Evolutionary conservation across 805 yeast genomes (phyloP).

Genomic region (Spathaspora boniae): DNA sequence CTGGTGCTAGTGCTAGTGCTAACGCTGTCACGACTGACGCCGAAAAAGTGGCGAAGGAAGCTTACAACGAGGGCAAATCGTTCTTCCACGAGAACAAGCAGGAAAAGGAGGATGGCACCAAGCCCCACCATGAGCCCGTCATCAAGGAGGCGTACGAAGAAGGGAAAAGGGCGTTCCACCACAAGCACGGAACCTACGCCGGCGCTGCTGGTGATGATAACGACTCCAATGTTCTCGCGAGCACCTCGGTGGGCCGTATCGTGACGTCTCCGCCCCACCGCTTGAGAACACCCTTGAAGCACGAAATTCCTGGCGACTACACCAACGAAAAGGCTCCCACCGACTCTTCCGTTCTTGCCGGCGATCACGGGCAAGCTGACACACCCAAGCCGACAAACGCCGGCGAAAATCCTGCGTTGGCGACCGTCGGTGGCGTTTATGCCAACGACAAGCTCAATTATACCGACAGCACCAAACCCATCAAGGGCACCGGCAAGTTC

Average conservation of each 20-base stretch:
- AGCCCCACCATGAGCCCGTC: not conserved
- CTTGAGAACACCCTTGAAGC: slow-evolving; percentile 21
- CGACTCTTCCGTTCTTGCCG: slow-evolving; percentile 18
- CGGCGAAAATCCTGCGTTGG: not conserved
- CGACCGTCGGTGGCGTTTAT: slow-evolving; percentile 9
- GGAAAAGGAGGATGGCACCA: no score
- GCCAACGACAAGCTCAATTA: slow-evolving; percentile 25
- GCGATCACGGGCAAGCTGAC: not conserved
- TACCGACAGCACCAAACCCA: slow-evolving; percentile 25
- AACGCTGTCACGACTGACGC: no score
- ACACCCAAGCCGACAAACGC: no score
- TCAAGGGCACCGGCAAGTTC: slow-evolving; percentile 28
- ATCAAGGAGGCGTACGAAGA: slow-evolving; percentile 2
- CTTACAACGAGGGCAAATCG: no score
- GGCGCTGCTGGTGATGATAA: slow-evolving; percentile 4
- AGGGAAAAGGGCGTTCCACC: slow-evolving; percentile 5
- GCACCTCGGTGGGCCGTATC: slow-evolving; percentile 23
- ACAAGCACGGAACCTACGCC: slow-evolving; percentile 4
- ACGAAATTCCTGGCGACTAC: slow-evolving; percentile 29
- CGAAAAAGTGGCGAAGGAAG: no score
- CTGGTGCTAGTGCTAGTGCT: no score
- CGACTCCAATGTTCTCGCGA: slow-evolving; percentile 2
- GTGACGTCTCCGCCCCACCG: slow-evolving; percentile 26
- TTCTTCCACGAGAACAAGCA: no score
- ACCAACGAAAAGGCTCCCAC: slow-evolving; percentile 30